These are phyloP conservation scores for Ustilago cynodontis DNA, from an alignment of 1,284 basidiomycete genomes.

Conservation along the genomic window DNA sequence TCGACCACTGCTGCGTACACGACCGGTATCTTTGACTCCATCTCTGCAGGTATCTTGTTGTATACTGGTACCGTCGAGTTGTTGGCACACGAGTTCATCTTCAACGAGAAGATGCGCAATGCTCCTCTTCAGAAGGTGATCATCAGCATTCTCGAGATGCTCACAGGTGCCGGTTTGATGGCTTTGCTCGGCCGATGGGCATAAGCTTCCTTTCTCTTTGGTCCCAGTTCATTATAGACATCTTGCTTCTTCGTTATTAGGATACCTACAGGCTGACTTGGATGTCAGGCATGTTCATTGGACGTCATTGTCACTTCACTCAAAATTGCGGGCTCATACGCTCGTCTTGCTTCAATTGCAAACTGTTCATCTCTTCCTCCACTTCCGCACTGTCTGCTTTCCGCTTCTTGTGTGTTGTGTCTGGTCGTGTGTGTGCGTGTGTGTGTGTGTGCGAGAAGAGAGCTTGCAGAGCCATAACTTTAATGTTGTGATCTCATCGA, in stretches of 20 bases:
- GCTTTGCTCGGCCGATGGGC: constrained; percentile 71
- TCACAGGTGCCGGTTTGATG: constrained; percentile 72
- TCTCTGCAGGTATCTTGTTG: constrained; percentile 68
- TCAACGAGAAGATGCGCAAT: constrained; percentile 69
- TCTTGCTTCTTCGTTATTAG: not conserved
- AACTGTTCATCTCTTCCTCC: not conserved
- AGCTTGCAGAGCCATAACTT: not conserved
- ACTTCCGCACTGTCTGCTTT: not conserved
- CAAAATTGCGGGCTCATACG: constrained; percentile 7
- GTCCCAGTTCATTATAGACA: not conserved
- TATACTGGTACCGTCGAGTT: constrained; percentile 68
- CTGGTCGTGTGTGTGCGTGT: not conserved
- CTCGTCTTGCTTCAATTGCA: not conserved
- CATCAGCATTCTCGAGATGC: constrained; percentile 66
- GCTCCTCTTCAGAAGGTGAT: constrained; percentile 65
- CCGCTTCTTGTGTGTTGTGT: not conserved
- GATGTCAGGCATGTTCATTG: not conserved
- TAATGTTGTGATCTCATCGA: constrained; percentile 3
- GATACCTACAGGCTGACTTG: not conserved
- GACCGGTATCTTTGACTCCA: constrained; percentile 65
- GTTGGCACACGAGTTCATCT: constrained; percentile 70
- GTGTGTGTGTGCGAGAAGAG: not conserved
- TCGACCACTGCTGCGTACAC: constrained; percentile 65
- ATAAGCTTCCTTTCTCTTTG: constrained; percentile 13
- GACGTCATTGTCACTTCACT: constrained; percentile 17